phyloP scores from a whole-genome alignment of 1,284 basidiomycete species.

The Moesziomyces parantarcticus region DNA sequence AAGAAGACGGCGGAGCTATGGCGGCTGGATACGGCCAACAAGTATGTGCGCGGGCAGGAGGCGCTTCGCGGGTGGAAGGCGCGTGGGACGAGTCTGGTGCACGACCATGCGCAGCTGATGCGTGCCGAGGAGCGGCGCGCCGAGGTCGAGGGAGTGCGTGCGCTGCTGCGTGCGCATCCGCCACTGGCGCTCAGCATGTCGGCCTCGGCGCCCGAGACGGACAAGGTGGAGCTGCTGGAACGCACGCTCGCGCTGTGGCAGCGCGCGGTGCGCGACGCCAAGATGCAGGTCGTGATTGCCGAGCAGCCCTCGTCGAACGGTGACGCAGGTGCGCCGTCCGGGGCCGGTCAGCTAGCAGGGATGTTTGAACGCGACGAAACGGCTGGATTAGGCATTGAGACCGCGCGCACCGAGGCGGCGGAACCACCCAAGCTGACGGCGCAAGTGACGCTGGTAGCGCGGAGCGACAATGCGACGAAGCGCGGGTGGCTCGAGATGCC shows the following conservation, averaged over 20 bases:
- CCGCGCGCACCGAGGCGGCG: neutral
- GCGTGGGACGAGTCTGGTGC: slow-evolving; percentile 84
- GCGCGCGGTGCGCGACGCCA: slow-evolving; percentile 37
- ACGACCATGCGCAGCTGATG: slow-evolving; percentile 81
- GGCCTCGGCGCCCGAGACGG: neutral
- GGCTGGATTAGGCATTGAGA: neutral
- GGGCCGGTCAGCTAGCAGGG: neutral
- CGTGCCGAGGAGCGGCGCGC: slow-evolving; percentile 79
- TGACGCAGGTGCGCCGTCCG: neutral
- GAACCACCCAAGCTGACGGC: slow-evolving; percentile 44
- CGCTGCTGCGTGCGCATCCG: slow-evolving; percentile 72
- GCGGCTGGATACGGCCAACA: slow-evolving; percentile 91
- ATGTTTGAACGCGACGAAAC: slow-evolving; percentile 8
- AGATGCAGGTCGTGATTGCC: slow-evolving; percentile 38
- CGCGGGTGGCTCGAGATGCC: slow-evolving; percentile 83
- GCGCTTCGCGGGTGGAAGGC: slow-evolving; percentile 83
- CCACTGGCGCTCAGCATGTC: slow-evolving; percentile 53
- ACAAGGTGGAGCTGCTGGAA: slow-evolving; percentile 24
- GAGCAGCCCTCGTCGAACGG: slow-evolving; percentile 20
- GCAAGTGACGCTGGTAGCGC: slow-evolving; percentile 38
- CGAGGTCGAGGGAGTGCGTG: slow-evolving; percentile 87
- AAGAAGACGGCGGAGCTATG: slow-evolving; percentile 89
- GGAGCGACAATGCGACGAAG: slow-evolving; percentile 83
- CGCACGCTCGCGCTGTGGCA: slow-evolving; percentile 48
- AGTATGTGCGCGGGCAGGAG: slow-evolving; percentile 92